A percentile compares a stretch with the other conserved stretches of the same genome.
These are phyloP conservation scores for Shiraia bambusicola DNA, from an alignment of 2,329 filamentous ascomycete species.

Conservation along the genomic window DNA sequence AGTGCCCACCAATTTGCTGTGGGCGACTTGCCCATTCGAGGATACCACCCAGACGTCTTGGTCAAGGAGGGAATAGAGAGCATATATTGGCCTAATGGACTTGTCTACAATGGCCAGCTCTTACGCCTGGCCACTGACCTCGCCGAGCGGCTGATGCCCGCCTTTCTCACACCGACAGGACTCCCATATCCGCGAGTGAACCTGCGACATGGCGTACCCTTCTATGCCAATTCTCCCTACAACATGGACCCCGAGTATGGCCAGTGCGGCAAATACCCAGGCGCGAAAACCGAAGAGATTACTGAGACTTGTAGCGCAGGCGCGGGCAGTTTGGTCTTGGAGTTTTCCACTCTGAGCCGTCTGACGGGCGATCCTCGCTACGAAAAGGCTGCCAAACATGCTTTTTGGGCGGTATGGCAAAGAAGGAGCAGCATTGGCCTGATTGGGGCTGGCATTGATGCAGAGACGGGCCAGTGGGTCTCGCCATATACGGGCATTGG, in stretches of 20 bases:
- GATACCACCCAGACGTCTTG: conserved; percentile 62
- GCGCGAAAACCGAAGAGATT: conserved; percentile 63
- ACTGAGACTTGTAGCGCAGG: conserved; percentile 97
- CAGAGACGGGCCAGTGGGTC: conserved; percentile 87
- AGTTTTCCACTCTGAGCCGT: conserved; percentile 87
- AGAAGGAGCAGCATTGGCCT: conserved; percentile 81
- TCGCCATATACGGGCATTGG: conserved; percentile 90
- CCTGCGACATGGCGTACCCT: conserved; percentile 84
- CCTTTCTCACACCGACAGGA: conserved; percentile 87
- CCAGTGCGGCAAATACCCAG: conserved; percentile 49
- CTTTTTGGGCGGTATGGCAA: conserved; percentile 97
- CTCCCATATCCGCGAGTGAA: conserved; percentile 96
- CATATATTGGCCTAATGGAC: conserved; percentile 73
- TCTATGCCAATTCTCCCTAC: conserved; percentile 83
- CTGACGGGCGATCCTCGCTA: conserved; percentile 86
- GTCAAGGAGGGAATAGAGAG: conserved; percentile 39
- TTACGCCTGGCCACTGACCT: conserved; percentile 87
- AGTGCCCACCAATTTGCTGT: conserved; percentile 93
- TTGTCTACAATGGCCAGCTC: conserved; percentile 86
- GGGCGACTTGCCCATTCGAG: conserved; percentile 82
- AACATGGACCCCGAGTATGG: conserved; percentile 59
- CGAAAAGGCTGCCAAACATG: conserved; percentile 83
- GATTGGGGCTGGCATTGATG: conserved; percentile 88
- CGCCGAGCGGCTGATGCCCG: conserved; percentile 78
- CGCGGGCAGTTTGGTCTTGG: conserved; percentile 90